phyloP scores from a whole-genome alignment of 78 protist genomes.

The Emiliania huxleyi region DNA sequence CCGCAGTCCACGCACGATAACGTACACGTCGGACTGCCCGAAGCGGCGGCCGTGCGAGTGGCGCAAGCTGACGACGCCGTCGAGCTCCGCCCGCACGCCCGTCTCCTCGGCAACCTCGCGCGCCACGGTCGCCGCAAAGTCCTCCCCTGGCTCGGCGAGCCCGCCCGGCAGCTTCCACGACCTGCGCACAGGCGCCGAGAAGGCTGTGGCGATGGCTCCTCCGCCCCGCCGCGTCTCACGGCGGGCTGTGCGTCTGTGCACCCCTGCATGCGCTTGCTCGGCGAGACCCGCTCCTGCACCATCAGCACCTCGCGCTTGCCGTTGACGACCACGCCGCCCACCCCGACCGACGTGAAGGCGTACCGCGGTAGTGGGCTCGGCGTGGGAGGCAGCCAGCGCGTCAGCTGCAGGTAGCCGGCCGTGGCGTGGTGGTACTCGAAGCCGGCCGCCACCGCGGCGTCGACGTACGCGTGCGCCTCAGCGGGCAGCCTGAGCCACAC shows the following conservation, averaged over 20 bases:
- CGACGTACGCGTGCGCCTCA: neutral
- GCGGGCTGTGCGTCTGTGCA: too few relatives aligned
- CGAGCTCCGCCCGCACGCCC: neutral
- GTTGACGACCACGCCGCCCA: constrained; percentile 39
- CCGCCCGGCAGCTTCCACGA: constrained; percentile 52
- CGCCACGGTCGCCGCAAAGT: constrained; percentile 20
- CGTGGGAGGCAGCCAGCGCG: constrained; percentile 20
- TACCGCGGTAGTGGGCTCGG: neutral
- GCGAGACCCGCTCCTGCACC: constrained; percentile 30
- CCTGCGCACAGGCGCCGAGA: neutral
- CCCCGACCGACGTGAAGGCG: constrained; percentile 31
- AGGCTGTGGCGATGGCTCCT: neutral
- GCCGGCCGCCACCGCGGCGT: neutral
- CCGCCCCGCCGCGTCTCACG: too few relatives aligned
- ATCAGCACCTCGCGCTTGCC: neutral
- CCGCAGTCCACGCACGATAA: neutral
- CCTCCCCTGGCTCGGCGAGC: constrained; percentile 36
- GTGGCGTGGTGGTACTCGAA: constrained; percentile 13
- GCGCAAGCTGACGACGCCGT: neutral
- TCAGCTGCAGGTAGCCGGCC: neutral
- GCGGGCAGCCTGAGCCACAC: too few relatives aligned
- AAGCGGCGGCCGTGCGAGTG: neutral
- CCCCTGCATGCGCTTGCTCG: neutral
- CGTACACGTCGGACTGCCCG: neutral
- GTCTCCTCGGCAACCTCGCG: constrained; percentile 47